Conservation (phyloP, 1,284 basidiomycete genomes). For the Naganishia sp. region DNA sequence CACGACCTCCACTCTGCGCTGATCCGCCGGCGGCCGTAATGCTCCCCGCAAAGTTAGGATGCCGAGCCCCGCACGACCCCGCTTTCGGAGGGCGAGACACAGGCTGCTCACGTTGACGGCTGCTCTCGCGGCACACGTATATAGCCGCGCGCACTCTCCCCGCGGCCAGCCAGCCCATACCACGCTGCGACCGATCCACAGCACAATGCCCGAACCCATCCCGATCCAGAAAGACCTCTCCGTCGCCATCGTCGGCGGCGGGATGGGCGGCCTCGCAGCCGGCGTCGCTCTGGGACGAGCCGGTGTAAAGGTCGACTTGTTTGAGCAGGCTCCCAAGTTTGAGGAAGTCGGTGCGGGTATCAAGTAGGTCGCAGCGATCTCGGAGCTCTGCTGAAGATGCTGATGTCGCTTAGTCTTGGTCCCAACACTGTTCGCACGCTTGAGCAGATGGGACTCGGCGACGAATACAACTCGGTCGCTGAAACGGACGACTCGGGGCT, state of each 20-base stretch:
- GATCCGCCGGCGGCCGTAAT: too few species aligned
- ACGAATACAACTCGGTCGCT: conserved; percentile 38
- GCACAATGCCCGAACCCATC: conserved; percentile 7
- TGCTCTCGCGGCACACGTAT: background rate
- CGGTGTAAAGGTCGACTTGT: conserved; percentile 58
- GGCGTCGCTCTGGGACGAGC: conserved; percentile 44
- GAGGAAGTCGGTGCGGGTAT: conserved; percentile 44
- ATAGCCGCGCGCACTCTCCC: background rate
- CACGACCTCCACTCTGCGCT: too few species aligned
- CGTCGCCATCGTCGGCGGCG: conserved; percentile 41
- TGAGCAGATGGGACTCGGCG: conserved; percentile 34
- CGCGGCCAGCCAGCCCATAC: background rate
- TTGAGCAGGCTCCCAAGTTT: conserved; percentile 57
- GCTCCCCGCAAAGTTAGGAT: background rate
- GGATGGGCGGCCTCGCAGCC: conserved; percentile 42
- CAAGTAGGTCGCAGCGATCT: conserved; percentile 34
- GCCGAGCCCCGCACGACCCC: conserved; percentile 9
- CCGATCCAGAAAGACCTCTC: conserved; percentile 6
- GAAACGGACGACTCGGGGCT: conserved; percentile 35
- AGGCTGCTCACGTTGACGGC: background rate
- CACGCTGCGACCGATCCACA: background rate
- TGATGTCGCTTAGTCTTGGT: conserved; percentile 34
- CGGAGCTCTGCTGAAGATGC: conserved; percentile 40
- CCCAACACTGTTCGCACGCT: conserved; percentile 35
- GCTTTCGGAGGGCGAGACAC: background rate